These are phyloP conservation scores for Collybia sp. DNA, from an alignment of 768 basidiomycete species.

Conservation along the genomic window DNA sequence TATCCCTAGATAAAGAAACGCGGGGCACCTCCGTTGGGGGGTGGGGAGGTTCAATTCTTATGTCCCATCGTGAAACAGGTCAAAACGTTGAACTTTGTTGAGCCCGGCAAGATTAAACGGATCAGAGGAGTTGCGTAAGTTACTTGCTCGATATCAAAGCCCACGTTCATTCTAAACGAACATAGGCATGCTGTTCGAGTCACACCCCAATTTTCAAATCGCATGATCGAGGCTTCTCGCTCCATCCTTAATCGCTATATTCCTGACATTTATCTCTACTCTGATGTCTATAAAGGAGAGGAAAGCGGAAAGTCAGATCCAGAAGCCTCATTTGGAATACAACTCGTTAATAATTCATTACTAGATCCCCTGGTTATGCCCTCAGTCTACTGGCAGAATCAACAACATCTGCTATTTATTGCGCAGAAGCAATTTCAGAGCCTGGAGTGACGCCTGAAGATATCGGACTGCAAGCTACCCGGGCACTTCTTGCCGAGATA, in stretches of 20 bases:
- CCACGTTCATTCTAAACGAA: slow-evolving; percentile 3
- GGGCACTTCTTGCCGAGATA: slow-evolving; percentile 76
- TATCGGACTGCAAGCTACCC: slow-evolving; percentile 77
- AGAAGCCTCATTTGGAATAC: not conserved
- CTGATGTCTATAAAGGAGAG: slow-evolving; percentile 96
- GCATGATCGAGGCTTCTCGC: slow-evolving; percentile 93
- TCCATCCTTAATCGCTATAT: slow-evolving; percentile 94
- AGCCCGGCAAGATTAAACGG: slow-evolving; percentile 86
- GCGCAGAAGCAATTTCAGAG: slow-evolving; percentile 80
- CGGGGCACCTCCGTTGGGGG: slow-evolving; percentile 87
- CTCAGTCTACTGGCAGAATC: slow-evolving; percentile 88
- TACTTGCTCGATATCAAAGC: not conserved
- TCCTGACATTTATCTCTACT: slow-evolving; percentile 97
- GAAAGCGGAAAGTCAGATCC: slow-evolving; percentile 89
- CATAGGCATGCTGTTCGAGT: slow-evolving; percentile 91
- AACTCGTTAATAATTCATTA: not conserved
- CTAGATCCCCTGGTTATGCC: slow-evolving; percentile 93
- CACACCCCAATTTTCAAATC: slow-evolving; percentile 94
- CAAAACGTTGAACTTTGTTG: slow-evolving; percentile 90
- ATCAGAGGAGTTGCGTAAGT: slow-evolving; percentile 95
- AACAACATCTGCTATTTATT: slow-evolving; percentile 84
- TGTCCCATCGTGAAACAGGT: slow-evolving; percentile 89
- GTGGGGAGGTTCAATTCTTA: slow-evolving; percentile 91
- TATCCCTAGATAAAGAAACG: slow-evolving; percentile 79
- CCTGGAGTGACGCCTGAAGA: slow-evolving; percentile 91